Conservation (phyloP, 495 filamentous ascomycete species). For the Hypoxylon fragiforme region DNA sequence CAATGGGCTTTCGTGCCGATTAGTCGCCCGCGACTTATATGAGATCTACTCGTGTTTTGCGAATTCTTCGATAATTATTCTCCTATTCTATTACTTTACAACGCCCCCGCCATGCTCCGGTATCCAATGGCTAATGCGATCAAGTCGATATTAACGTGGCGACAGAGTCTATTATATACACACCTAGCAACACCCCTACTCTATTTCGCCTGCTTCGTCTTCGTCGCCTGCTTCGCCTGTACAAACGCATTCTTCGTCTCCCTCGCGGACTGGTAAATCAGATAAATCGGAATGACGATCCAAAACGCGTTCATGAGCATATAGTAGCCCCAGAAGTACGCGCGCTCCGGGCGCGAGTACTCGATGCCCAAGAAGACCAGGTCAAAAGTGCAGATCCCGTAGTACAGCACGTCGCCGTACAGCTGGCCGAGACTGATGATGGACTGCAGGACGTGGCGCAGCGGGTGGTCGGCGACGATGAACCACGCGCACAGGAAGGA, state of each 20-base stretch:
- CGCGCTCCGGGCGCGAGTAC: not conserved
- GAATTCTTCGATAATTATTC: too few species aligned
- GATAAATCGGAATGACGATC: not conserved
- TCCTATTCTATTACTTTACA: too few species aligned
- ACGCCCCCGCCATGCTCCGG: too few species aligned
- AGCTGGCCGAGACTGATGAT: conserved; percentile 59
- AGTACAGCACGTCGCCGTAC: conserved; percentile 62
- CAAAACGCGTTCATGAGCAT: not conserved
- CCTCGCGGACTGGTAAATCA: not conserved
- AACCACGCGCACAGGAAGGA: conserved; percentile 53
- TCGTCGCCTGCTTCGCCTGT: not conserved
- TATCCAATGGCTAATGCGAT: too few species aligned
- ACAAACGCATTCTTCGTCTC: not conserved
- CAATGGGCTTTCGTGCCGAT: too few species aligned
- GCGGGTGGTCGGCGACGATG: conserved; percentile 50
- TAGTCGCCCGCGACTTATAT: too few species aligned
- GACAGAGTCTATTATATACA: too few species aligned
- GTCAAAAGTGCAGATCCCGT: conserved; percentile 56
- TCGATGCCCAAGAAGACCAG: conserved; percentile 31
- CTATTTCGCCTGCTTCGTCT: not conserved
- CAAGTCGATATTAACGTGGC: too few species aligned
- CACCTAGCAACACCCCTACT: too few species aligned
- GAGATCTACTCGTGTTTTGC: too few species aligned
- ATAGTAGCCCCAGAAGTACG: not conserved
- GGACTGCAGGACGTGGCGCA: conserved; percentile 56